Conservation (phyloP, 31 red algal species). For the Porphyra umbilicalis region DNA sequence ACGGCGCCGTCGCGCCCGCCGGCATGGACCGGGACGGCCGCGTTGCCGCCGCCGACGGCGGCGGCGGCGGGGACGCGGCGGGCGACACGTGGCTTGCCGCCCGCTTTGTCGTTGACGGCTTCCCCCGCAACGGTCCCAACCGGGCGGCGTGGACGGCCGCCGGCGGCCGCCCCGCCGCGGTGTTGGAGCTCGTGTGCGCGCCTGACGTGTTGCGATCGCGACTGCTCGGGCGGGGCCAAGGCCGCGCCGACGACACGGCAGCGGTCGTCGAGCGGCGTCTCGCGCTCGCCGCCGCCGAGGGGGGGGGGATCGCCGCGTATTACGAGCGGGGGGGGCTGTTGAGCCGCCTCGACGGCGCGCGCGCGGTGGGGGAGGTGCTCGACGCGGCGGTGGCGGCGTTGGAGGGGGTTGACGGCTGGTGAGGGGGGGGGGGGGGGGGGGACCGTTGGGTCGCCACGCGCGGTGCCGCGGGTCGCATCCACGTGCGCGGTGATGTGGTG, state of each 20-base stretch:
- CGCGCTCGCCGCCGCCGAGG: background rate
- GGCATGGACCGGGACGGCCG: too few species aligned
- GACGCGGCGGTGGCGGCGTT: background rate
- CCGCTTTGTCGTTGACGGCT: background rate
- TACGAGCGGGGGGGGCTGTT: background rate
- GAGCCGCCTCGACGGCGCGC: background rate
- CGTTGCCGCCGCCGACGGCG: background rate
- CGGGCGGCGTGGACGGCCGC: background rate
- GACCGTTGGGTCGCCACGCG: too few species aligned
- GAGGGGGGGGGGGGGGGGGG: background rate
- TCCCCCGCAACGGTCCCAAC: background rate
- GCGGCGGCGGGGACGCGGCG: background rate
- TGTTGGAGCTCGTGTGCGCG: background rate
- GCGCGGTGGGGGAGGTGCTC: background rate
- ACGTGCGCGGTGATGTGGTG: too few species aligned
- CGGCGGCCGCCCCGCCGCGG: background rate
- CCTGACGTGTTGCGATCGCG: background rate
- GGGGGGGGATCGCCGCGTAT: background rate
- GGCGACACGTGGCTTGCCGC: background rate
- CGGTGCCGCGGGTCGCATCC: too few species aligned
- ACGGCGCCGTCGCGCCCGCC: background rate
- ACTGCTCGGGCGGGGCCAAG: background rate
- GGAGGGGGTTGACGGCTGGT: background rate
- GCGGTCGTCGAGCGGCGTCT: background rate
- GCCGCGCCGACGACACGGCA: background rate